Base-by-base conservation (phyloP, 176 grass and related monocot genomes). In the Aegilops longissima region DNA sequence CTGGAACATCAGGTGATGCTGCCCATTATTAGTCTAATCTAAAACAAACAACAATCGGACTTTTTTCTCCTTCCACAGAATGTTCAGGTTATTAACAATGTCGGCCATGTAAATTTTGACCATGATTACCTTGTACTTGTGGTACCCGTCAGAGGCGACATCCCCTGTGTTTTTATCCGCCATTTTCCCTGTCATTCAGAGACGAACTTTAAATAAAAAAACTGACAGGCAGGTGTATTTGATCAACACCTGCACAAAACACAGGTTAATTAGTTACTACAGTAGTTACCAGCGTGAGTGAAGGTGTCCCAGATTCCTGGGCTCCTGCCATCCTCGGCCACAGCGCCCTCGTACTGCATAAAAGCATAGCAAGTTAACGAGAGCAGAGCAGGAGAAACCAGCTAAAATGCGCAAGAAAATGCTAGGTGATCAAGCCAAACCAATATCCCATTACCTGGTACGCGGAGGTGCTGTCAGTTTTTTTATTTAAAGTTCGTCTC, bases 301-400 rank as follows among this genome's bases (percentile, higher is more conserved):
- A 58, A 80, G 36, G 61, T 85, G 61, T 89, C 88, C 83, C 88
- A 85, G 21, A 76, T 66, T 70, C 88, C 76, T 17, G 88, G 77
- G 39, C 39, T 40, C 39, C 9, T 40, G 39, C 39, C 39, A 40
- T 40, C 39, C 39, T 40, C 39, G 0, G 0, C 39, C 2, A 40
- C 39, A 40, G 0, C 39, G 9, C 39, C 39, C 39, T 9, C 39
- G 39, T 40, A 40, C 39, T 40, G 39, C 39, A 10, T 40, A 40
- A 40, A 8, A 40, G 9, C 39, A 40, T 8, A 40, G 39, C 39
- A 40, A 40, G 9, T 2, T 40, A 40, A 40, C 7, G 2, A 31
- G 30, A 31, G 3, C 39, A 40, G 39, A 9, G 39, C 2, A 40
- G 9, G 39, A 40, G 8, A 40, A 10, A 40, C 25, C 9, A 40